These are phyloP conservation scores for Spencermartinsiella europaea DNA, from an alignment of 805 yeast species.

Conservation along the genomic window DNA sequence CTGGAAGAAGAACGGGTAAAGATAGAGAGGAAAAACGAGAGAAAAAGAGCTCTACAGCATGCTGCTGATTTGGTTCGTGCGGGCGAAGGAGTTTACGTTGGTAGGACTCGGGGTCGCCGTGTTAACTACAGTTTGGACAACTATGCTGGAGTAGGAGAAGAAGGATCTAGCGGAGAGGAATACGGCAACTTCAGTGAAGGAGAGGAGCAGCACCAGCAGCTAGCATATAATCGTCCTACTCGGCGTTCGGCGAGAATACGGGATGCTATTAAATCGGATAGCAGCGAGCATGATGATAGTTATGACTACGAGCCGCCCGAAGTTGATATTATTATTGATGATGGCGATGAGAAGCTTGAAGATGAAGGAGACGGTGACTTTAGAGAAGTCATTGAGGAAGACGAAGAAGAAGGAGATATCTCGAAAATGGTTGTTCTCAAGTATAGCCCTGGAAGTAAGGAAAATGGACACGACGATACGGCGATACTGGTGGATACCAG, in stretches of 20 bases:
- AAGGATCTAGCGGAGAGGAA: slow-evolving; percentile 5
- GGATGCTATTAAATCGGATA: slow-evolving; percentile 1
- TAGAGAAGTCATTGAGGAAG: background rate
- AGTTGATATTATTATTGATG: background rate
- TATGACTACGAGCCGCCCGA: background rate
- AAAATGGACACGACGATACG: background rate
- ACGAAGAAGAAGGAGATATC: background rate
- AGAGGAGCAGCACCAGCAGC: slow-evolving; percentile 1
- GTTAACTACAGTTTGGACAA: slow-evolving; percentile 26
- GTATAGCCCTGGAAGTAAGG: background rate
- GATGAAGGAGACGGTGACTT: background rate
- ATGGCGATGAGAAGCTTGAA: background rate
- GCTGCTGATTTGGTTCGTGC: slow-evolving; percentile 20
- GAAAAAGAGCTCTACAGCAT: slow-evolving; percentile 16
- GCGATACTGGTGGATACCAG: no score
- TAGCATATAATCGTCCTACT: slow-evolving; percentile 1
- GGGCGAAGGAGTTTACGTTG: slow-evolving; percentile 29
- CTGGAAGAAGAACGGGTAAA: slow-evolving; percentile 7
- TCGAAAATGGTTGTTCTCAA: slow-evolving; percentile 3
- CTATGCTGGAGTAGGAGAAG: slow-evolving; percentile 10
- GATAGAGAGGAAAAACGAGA: slow-evolving; percentile 5
- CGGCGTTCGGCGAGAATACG: slow-evolving; percentile 14
- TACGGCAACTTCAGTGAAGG: slow-evolving; percentile 8
- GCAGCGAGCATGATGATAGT: background rate
- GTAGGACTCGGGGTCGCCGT: slow-evolving; percentile 30